A percentile compares a stretch with the other conserved stretches of the same genome.
These are phyloP conservation scores for Annulohypoxylon nitens DNA, from an alignment of 495 filamentous ascomycete species.

Conservation along the genomic window DNA sequence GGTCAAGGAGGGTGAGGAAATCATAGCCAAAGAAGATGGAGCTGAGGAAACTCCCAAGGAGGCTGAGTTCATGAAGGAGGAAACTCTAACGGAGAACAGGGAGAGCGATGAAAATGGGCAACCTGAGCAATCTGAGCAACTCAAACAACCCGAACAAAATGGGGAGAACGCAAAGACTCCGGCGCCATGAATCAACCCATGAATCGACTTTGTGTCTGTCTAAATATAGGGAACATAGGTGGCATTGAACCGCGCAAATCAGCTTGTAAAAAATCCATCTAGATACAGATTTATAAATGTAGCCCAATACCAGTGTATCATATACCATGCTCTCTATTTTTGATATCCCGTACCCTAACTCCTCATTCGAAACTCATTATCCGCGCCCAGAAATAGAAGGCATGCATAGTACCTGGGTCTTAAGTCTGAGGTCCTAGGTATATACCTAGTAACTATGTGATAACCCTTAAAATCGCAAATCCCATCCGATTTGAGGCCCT, in stretches of 20 bases:
- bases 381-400: conserved; percentile 16
- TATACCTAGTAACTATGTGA: too few relatives aligned
- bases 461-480: conserved; percentile 76
- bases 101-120: background rate
- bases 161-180: conserved; percentile 12
- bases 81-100: background rate
- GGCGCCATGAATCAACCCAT: background rate
- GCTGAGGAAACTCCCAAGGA: conserved; percentile 35
- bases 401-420: background rate
- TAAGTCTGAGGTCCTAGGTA: background rate
- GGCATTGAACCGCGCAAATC: conserved; percentile 42
- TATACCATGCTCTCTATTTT: conserved; percentile 22
- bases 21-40: conserved; percentile 46
- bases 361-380: conserved; percentile 1
- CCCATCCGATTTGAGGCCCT: conserved; percentile 95
- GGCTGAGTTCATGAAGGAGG: conserved; percentile 24
- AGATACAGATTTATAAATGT: conserved; percentile 32
- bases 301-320: conserved; percentile 28
- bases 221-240: background rate
- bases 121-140: too few relatives aligned
- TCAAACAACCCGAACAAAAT: too few relatives aligned
- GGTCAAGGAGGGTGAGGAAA: conserved; percentile 45
- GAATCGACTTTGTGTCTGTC: background rate
- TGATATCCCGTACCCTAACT: conserved; percentile 16
- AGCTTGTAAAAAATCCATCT: conserved; percentile 30